Conservation (phyloP, 164 flowering plant species). For the Nymphaea thermarum region DNA sequence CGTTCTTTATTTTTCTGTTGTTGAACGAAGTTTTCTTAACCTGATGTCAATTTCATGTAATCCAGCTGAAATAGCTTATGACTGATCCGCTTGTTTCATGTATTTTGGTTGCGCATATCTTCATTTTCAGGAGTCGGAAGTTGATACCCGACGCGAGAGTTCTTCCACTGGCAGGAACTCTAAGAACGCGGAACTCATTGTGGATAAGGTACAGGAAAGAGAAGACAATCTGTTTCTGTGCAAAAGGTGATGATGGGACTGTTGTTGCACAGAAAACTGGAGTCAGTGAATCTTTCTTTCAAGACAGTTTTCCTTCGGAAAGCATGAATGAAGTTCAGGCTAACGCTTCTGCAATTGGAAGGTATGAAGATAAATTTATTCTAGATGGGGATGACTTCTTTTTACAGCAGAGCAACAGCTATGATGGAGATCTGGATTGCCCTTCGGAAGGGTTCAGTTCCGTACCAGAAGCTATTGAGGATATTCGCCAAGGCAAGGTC, state of each 20-base stretch:
- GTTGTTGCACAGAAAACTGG: background rate
- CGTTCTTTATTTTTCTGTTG: too few relatives aligned
- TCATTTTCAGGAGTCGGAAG: background rate
- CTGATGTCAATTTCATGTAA: too few relatives aligned
- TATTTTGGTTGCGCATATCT: background rate
- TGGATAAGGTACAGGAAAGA: background rate
- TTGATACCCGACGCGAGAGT: background rate
- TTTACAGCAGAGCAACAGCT: background rate
- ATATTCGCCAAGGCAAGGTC: constrained; percentile 90
- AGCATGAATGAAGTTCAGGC: background rate
- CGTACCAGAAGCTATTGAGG: constrained; percentile 85
- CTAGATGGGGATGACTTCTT: background rate
- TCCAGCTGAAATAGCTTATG: too few relatives aligned
- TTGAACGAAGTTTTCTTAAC: too few relatives aligned
- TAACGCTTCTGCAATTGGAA: background rate
- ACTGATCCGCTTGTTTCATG: background rate
- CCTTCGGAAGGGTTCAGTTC: constrained; percentile 82
- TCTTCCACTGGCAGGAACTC: background rate
- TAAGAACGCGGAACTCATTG: background rate
- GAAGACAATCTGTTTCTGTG: background rate
- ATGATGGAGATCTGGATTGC: constrained; percentile 58
- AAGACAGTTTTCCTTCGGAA: background rate
- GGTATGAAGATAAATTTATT: background rate
- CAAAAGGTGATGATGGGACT: background rate
- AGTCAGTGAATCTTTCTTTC: background rate